Conservation (phyloP, 495 filamentous ascomycete genomes). For the Astrothelium macrocarpum region DNA sequence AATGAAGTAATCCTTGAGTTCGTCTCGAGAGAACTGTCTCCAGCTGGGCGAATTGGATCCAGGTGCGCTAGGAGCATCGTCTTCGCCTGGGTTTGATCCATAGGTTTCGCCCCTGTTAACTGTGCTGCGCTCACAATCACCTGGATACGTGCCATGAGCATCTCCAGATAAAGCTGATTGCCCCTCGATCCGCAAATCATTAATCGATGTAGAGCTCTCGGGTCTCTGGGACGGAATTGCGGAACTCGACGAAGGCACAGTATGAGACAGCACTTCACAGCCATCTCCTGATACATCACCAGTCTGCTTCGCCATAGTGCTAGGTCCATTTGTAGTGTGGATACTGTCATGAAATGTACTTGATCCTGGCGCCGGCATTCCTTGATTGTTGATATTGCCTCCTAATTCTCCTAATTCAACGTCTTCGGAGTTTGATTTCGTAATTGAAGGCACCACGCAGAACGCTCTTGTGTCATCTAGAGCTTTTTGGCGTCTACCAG, state of each 20-base stretch:
- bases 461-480: slow-evolving; percentile 29
- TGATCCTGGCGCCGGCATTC: no score
- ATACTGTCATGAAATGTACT: no score
- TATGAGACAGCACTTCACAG: no score
- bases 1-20: slow-evolving; percentile 42
- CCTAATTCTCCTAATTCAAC: neutral
- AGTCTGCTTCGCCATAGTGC: no score
- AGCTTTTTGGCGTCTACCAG: slow-evolving; percentile 13
- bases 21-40: slow-evolving; percentile 36
- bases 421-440: neutral
- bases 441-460: slow-evolving; percentile 1
- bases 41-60: slow-evolving; percentile 36
- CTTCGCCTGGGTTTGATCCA: neutral
- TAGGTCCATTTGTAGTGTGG: no score
- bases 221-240: no score
- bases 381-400: no score
- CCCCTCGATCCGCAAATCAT: no score
- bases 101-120: neutral
- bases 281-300: no score
- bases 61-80: neutral
- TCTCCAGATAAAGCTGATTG: no score
- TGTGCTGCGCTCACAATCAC: neutral
- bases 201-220: no score
- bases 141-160: neutral
- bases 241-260: no score